A percentile compares a stretch with the other conserved stretches of the same genome.
Conservation (phyloP, 371 early-diverging fungal species). For the Mucor racemosus region DNA sequence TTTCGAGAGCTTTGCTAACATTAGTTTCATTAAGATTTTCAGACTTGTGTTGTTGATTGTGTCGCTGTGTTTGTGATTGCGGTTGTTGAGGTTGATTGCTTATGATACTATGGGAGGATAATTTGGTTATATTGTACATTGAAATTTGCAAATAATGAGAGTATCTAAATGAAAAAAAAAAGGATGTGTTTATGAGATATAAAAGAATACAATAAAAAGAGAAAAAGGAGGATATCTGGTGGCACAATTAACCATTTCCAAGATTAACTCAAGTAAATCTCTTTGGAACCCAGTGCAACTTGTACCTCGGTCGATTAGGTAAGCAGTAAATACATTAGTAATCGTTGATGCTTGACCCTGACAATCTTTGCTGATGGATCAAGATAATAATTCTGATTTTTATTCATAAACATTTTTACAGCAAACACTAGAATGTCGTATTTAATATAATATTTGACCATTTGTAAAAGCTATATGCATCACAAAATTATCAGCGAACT, state of each 20-base stretch:
- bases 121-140: constrained; percentile 2
- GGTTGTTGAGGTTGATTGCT: not conserved
- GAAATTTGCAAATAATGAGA: not conserved
- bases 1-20: too few relatives aligned
- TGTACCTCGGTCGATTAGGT: not conserved
- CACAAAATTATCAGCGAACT: not conserved
- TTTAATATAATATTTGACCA: too few relatives aligned
- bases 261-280: not conserved
- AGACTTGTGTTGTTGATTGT: not conserved
- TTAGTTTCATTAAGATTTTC: too few relatives aligned
- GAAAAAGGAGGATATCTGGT: not conserved
- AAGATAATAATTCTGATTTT: too few relatives aligned
- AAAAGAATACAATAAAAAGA: not conserved
- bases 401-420: too few relatives aligned
- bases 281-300: not conserved
- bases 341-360: not conserved
- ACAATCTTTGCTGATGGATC: not conserved
- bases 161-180: not conserved
- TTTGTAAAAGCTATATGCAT: too few relatives aligned
- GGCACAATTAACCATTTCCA: not conserved
- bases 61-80: not conserved
- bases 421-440: too few relatives aligned
- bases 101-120: not conserved
- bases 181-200: not conserved
- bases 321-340: not conserved